Evolutionary conservation across 2,329 filamentous ascomycete genomes (phyloP), one percentile per base, ranked within the genome.

Genomic region (Ilyonectria robusta): DNA sequence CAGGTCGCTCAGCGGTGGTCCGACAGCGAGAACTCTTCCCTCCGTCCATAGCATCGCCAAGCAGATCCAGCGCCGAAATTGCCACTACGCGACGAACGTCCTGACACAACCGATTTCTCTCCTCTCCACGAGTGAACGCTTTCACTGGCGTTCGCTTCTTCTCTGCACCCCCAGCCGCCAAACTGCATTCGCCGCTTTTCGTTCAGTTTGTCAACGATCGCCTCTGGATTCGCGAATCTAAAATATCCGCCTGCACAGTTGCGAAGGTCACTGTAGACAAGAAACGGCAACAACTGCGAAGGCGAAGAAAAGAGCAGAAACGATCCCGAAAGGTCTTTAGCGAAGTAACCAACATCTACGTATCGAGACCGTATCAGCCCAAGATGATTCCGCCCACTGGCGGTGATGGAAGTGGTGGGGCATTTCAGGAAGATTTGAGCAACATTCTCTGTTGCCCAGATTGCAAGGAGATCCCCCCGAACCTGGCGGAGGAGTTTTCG

Each of bases 401-500:
- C 67, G 78, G 75, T 50, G 78, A 79, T 62, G 67, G 70, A 21
- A 75, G 67, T 44, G 77, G 71, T 33, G 72, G 69, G 54, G 78
- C 75, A 62, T 97, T 91, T 86, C 89, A 90, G 77, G 92, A 97
- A 80, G 96, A 98, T 74, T 87, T 98, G 66, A 97, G 94, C 80
- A 92, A 94, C 77, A 90, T 92, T 72, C 83, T 98, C 70, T 91
- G 94, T 71, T 99, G 96, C 80, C 92, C 90, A 17, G 95, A 99
- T 78, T 99, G 96, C 86, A 92, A 92, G 77, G 94, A 97, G 78
- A 87, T 90, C 60, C 96, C 96, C n/a, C 95, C 96, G 6, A 95
- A 97, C 71, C 86, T 99, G 40, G 89, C 96, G 51, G 96, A 98
- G 78, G 96, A 98, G 79, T 96, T 95, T 78, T 94, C 94, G 6